Evolutionary conservation across 345 rosid species (phyloP).

Genomic region (Clausena lansium): DNA sequence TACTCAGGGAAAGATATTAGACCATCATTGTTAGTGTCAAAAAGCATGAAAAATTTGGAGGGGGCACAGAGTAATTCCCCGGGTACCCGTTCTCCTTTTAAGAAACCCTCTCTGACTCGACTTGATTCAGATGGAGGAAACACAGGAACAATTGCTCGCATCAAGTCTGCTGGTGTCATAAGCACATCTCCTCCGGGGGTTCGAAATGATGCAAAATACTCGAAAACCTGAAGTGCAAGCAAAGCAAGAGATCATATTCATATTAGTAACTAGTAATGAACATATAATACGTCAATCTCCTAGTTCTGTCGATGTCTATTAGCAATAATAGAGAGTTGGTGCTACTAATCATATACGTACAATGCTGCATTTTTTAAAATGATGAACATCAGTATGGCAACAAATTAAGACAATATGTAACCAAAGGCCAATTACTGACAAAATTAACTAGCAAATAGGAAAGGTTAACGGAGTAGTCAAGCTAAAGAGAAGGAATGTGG

Average conservation of each 20-base stretch:
- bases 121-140: conserved; percentile 68
- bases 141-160: conserved; percentile 75
- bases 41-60: conserved; percentile 68
- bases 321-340: not conserved
- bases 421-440: not conserved
- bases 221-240: conserved; percentile 39
- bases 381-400: too few species aligned
- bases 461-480: not conserved
- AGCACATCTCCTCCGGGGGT: conserved; percentile 47
- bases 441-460: too few species aligned
- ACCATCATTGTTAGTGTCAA: conserved; percentile 61
- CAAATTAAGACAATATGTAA: not conserved
- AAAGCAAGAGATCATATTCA: not conserved
- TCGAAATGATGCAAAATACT: conserved; percentile 55
- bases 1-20: conserved; percentile 66
- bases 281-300: not conserved
- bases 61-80: conserved; percentile 55
- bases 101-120: conserved; percentile 51
- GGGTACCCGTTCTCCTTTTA: conserved; percentile 45
- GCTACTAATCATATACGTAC: not conserved
- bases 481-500: not conserved
- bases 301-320: not conserved
- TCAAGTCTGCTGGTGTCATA: conserved; percentile 64
- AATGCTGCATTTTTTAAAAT: not conserved
- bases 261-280: too few species aligned